Evolutionary conservation across 345 rosid species (phyloP).

Genomic region (Excoecaria cochinchinensis): DNA sequence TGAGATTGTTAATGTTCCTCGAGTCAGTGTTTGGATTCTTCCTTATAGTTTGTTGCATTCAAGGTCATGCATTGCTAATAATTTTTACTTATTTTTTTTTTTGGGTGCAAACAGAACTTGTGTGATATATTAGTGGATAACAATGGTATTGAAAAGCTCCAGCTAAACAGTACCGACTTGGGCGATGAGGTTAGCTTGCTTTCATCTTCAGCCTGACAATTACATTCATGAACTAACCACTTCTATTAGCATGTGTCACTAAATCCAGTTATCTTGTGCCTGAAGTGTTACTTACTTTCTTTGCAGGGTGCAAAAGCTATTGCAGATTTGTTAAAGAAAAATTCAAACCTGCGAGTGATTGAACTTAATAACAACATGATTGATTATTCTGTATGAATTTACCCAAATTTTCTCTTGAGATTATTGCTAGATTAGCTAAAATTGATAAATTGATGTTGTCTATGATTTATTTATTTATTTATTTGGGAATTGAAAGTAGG

Average conservation of each 20-base stretch:
- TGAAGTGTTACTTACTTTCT: conserved; percentile 16
- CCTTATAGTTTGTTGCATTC: conserved; percentile 12
- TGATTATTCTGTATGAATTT: conserved; percentile 83
- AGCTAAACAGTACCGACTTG: conserved; percentile 72
- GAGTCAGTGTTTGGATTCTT: conserved; percentile 8
- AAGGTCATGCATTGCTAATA: conserved; percentile 4
- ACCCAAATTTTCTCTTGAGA: conserved; percentile 11
- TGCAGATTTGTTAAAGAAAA: conserved; percentile 86
- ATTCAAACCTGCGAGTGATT: conserved; percentile 66
- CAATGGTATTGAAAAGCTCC: conserved; percentile 70
- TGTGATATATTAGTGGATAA: conserved; percentile 71
- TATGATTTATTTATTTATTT: conserved; percentile 19
- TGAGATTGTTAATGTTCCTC: background rate
- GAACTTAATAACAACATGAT: conserved; percentile 94
- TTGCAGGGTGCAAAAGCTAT: conserved; percentile 89
- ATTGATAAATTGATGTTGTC: conserved; percentile 30
- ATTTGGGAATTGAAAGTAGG: conserved; percentile 59
- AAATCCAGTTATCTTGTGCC: conserved; percentile 12
- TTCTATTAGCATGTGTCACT: conserved; percentile 9
- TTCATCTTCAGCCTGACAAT: conserved; percentile 13
- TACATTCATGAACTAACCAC: background rate
- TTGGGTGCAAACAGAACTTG: conserved; percentile 44
- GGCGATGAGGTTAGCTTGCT: conserved; percentile 79
- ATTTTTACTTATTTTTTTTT: conserved; percentile 6
- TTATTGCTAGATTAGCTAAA: conserved; percentile 14